Base-by-base conservation (phyloP, 371 early-diverging fungal species). In the Mucor lusitanicus region DNA sequence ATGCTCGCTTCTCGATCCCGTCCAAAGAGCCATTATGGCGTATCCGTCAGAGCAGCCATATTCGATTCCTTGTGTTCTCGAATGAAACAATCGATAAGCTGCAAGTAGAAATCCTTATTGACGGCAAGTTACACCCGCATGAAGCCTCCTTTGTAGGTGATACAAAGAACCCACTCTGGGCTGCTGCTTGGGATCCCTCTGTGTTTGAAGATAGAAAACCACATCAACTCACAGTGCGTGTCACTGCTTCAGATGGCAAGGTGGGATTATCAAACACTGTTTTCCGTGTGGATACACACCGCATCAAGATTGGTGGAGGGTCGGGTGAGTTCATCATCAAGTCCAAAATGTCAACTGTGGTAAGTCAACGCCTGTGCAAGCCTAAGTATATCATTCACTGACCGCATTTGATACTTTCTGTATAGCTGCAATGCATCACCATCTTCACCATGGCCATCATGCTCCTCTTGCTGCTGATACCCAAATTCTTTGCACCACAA, bases 241-340 rank as follows among this genome's bases (percentile, higher is more conserved):
- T 84, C 2, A 72, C 68, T 3, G 88, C 92, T 55, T 62, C 69
- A 0, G 75, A 68, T 17, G 91, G 90, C 5, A 77, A 73, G n/a
- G 58, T 63, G 0, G 86, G 80, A 3, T 69, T 55, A 30, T 76
- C 79, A 39, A 69, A 48, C 5, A 74, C 80, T 30, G 70, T 69
- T 35, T 95, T 92, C 68, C 81, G 91, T 37, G 81, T 85, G 6
- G 92, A 94, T 67, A 84, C 84, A 11, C 63, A 81, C 61, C 79
- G 89, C 6, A 76, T 81, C 25, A 78, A 85, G 12, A 85, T 91
- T 71, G 80, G 84, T 28, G 87, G 86, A 6, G 90, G 91, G 4
- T 71, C 85, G 9, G 93, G 92, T 44, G 94, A 91, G 65, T 91
- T 86, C 76, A 86, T 95, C 39, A 91, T 94, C 69, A 76, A 81